These are phyloP conservation scores for Coemansia sp. DNA, from an alignment of 192 early-diverging fungal genomes.

Conservation along the genomic window DNA sequence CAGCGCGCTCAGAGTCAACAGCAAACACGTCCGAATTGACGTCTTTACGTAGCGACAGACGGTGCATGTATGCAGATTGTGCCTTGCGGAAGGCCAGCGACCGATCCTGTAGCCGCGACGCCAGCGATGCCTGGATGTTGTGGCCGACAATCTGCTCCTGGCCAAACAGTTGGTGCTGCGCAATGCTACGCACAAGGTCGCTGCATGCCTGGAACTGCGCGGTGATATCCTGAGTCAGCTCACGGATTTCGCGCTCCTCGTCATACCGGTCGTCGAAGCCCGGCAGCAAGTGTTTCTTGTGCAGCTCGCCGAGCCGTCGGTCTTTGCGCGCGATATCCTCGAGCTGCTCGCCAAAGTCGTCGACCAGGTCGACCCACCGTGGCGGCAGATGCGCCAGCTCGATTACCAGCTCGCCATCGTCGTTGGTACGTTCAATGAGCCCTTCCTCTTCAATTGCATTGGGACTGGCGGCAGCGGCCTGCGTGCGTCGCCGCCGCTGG, in stretches of 20 bases:
- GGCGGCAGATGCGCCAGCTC: conserved; percentile 88
- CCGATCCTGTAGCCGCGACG: conserved; percentile 83
- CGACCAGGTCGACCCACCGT: conserved; percentile 91
- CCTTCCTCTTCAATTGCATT: conserved; percentile 38
- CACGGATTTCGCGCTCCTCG: conserved; percentile 80
- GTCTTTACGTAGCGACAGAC: conserved; percentile 50
- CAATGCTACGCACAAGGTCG: conserved; percentile 74
- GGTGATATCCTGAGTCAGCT: conserved; percentile 81
- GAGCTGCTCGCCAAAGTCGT: conserved; percentile 75
- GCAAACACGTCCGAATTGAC: conserved; percentile 49
- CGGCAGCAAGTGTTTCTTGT: conserved; percentile 86
- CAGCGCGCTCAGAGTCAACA: conserved; percentile 36
- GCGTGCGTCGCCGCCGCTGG: conserved; percentile 49
- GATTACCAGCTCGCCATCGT: conserved; percentile 79
- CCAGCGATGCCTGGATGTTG: conserved; percentile 90
- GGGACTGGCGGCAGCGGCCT: conserved; percentile 8
- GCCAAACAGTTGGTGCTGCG: conserved; percentile 52
- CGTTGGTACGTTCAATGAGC: conserved; percentile 61
- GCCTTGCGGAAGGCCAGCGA: conserved; percentile 80
- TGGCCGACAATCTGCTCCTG: conserved; percentile 68
- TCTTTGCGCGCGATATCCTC: conserved; percentile 65
- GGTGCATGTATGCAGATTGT: conserved; percentile 86
- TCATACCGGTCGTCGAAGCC: conserved; percentile 87
- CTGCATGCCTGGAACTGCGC: conserved; percentile 84
- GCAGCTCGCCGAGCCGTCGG: conserved; percentile 68